A percentile compares a stretch with the other conserved stretches of the same genome.
Conservation (phyloP, 768 basidiomycete genomes). For the Boletus vermiculosoides region DNA sequence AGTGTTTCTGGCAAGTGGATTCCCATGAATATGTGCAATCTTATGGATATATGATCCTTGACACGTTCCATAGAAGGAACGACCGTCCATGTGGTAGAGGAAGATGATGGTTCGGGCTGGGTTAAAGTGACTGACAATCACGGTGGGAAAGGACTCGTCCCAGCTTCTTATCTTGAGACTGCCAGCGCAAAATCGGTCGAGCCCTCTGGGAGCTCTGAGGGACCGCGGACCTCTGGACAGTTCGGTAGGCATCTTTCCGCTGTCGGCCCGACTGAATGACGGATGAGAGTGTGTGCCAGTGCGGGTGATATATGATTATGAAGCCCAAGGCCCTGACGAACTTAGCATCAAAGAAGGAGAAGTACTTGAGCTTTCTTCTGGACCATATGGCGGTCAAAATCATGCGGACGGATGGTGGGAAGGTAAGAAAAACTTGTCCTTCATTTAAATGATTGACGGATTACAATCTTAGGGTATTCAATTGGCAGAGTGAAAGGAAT, state of each 20-base stretch:
- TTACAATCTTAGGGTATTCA: constrained; percentile 52
- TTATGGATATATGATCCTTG: constrained; percentile 13
- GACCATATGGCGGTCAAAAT: constrained; percentile 57
- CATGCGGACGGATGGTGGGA: constrained; percentile 87
- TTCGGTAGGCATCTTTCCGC: constrained; percentile 44
- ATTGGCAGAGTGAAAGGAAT: constrained; percentile 66
- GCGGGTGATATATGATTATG: constrained; percentile 78
- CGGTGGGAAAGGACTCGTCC: constrained; percentile 72
- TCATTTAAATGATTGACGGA: constrained; percentile 26
- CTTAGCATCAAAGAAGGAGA: constrained; percentile 60
- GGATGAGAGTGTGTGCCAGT: constrained; percentile 43
- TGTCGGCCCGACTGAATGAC: constrained; percentile 4
- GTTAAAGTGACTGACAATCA: constrained; percentile 63
- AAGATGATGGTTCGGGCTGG: constrained; percentile 87
- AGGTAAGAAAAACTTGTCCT: constrained; percentile 45
- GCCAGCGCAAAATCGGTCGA: constrained; percentile 28
- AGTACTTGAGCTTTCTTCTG: constrained; percentile 60
- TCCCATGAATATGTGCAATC: constrained; percentile 2
- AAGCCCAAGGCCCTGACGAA: constrained; percentile 71
- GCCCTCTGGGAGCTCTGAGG: constrained; percentile 13
- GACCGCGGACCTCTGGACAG: constrained; percentile 40
- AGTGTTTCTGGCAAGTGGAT: constrained; percentile 52
- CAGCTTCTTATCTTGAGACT: constrained; percentile 73
- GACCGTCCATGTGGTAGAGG: constrained; percentile 65
- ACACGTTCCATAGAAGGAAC: constrained; percentile 51